phyloP scores from a whole-genome alignment of 2,329 filamentous ascomycete genomes.

The Ascochyta clinopodiicola region DNA sequence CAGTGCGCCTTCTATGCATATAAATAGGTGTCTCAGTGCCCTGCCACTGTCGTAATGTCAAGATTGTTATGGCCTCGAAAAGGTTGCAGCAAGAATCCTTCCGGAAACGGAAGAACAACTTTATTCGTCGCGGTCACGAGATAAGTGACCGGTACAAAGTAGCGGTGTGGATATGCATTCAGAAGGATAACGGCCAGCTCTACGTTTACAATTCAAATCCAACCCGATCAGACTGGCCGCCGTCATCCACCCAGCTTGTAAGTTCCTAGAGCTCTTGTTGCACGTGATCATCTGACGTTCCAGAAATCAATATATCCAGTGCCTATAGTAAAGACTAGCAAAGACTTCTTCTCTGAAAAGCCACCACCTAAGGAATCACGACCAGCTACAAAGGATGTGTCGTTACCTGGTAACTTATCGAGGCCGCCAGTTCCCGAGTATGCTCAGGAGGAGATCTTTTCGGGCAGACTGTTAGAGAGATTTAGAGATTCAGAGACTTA shows the following conservation, averaged over 20 bases:
- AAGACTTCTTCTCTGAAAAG: slow-evolving; percentile 9
- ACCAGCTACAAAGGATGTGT: slow-evolving; percentile 4
- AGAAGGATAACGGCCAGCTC: slow-evolving; percentile 21
- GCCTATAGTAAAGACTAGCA: slow-evolving; percentile 19
- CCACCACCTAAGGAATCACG: background rate
- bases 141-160: slow-evolving; percentile 14
- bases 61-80: slow-evolving; percentile 18
- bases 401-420: slow-evolving; percentile 15
- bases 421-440: slow-evolving; percentile 20
- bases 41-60: background rate
- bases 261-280: background rate
- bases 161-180: slow-evolving; percentile 21
- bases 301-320: slow-evolving; percentile 5
- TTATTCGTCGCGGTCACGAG: no score
- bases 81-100: slow-evolving; percentile 4
- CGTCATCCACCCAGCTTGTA: no score
- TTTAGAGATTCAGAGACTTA: background rate
- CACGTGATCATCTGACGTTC: background rate
- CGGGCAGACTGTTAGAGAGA: slow-evolving; percentile 7
- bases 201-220: background rate
- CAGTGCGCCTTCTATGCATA: background rate
- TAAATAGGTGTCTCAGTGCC: background rate
- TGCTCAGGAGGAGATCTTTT: slow-evolving; percentile 21
- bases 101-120: no score
- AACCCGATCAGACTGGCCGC: no score